Evolutionary conservation across 73 alveolate species (phyloP), one percentile per base, ranked within the genome.

Genomic region (Durusdinium trenchii): DNA sequence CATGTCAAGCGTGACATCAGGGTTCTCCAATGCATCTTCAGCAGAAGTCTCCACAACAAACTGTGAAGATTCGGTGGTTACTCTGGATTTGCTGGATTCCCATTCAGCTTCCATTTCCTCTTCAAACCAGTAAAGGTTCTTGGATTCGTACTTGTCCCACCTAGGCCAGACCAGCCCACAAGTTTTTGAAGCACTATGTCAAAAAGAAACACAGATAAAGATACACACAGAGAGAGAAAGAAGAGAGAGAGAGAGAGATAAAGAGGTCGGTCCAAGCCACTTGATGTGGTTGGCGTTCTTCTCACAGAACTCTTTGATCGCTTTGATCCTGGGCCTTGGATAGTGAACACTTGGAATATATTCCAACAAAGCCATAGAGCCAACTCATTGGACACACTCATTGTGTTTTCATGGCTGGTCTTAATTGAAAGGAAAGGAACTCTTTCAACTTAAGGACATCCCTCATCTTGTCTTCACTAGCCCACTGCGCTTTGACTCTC

Each of bases 141-240:
- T 79, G 61, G 62, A 12, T 64, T 79, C 90, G 67, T 79, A 79
- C 64, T 79, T 79, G 90, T 79, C 90, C 40, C 43, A 79, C 90
- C 90, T 79, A 30, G 48, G 90, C 35, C 20, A 40, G 28, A 32
- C 43, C n/a, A 14, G 81, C 9, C 43, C 7, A 38, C 26, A 67
- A n/a, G n/a, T n/a, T n/a, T n/a, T n/a, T n/a, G n/a, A n/a, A n/a
- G n/a, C n/a, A n/a, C n/a, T n/a, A n/a, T n/a, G n/a, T n/a, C n/a
- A n/a, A n/a, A n/a, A n/a, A n/a, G n/a, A n/a, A n/a, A n/a, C n/a
- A 3, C 43, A 20, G 79, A 45, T 9, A 32, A 67, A 32, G 43
- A 67, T 18, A 32, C 12, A 20, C 18, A 12, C 30, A 6, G 51
- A 50, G n/a, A 26, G 32, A 4, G 28, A 71, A 10, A 14, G n/a